Evolutionary conservation across 805 yeast genomes (phyloP), one percentile per base, ranked within the genome.

Genomic region (Cyberlindnera suaveolens): DNA sequence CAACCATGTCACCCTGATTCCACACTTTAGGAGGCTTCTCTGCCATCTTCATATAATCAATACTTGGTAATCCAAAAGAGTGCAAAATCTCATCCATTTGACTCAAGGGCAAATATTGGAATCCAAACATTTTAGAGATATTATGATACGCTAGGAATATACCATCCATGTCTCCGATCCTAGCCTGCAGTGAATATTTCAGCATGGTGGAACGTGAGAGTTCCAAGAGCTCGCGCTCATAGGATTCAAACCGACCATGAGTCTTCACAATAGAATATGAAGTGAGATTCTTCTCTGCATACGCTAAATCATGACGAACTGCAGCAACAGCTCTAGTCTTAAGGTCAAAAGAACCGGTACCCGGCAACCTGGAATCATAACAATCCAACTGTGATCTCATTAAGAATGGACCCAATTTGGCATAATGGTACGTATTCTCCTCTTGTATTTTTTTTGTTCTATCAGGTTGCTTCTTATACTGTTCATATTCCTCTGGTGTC

Each of bases 111-210:
- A 91, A 60, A 61, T 91, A 91, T 61, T 89, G 91, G 62, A 89
- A 93, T 3, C 97, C 99, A 63, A 91, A 87, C 53, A 90, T 75
- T 38, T 79, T 68, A 27, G 77, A 71, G 40, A 88, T 74, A 60
- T 90, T 91, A 62, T 91, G 99, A 61, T 82, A 91, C 0, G 96
- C 96, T 14, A 91, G 72, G 52, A 86, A 88, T 3, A 93, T 87
- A 6, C 99, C 99, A 63, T 90, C 97, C 98, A 93, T 91, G 54
- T 85, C 80, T 3, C 98, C 99, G 34, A 91, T 85, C 48, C 97
- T 72, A 0, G 96, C 98, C 62, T 93, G 98, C 51, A 91, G 70
- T 3, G 85, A 75, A 58, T 91, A 91, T 64, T 91, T 91, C 52
- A 91, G 67, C 64, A 91, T 64, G 0, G 93, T 82, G 2, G 91